Percentiles rank a stretch among this genome's conserved stretches.
Evolutionary conservation across 2,329 filamentous ascomycete genomes (phyloP).

Genomic region (Coniochaeta hoffmannii): DNA sequence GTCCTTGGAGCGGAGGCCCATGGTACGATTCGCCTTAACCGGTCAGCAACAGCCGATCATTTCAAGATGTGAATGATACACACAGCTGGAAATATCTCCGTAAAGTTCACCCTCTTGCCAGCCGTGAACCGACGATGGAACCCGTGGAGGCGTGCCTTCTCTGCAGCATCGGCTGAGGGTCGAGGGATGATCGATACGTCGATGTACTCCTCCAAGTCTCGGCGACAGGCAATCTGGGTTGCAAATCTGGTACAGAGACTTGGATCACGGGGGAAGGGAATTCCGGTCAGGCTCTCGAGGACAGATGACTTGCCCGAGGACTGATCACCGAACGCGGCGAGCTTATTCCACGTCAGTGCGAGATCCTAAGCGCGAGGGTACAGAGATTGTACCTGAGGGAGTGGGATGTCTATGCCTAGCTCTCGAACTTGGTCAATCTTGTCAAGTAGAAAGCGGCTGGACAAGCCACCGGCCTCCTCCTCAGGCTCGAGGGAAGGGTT

Average conservation of each 20-base stretch:
- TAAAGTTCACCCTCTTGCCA: conserved; percentile 28
- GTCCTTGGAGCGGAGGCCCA: conserved; percentile 31
- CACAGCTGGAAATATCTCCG: conserved; percentile 31
- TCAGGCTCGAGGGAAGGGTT: neutral
- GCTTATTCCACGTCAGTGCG: conserved; percentile 30
- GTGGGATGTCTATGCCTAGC: neutral
- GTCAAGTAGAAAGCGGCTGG: neutral
- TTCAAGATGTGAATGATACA: conserved; percentile 5
- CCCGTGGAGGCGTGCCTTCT: conserved; percentile 12
- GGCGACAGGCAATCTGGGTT: conserved; percentile 37
- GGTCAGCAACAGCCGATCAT: neutral
- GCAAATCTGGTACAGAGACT: conserved; percentile 42
- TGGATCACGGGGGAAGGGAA: conserved; percentile 35
- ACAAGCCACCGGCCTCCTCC: neutral
- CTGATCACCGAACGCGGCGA: conserved; percentile 78
- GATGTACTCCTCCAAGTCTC: conserved; percentile 25
- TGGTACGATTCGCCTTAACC: conserved; percentile 29
- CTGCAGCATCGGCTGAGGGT: conserved; percentile 10
- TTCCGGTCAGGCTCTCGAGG: conserved; percentile 55
- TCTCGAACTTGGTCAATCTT: neutral
- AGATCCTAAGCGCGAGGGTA: neutral
- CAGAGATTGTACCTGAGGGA: neutral
- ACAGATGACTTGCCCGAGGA: conserved; percentile 83
- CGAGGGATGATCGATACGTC: conserved; percentile 33
- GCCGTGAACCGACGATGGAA: conserved; percentile 26